Conservation (phyloP, 2,329 filamentous ascomycete species). For the Cercospora beticola region DNA sequence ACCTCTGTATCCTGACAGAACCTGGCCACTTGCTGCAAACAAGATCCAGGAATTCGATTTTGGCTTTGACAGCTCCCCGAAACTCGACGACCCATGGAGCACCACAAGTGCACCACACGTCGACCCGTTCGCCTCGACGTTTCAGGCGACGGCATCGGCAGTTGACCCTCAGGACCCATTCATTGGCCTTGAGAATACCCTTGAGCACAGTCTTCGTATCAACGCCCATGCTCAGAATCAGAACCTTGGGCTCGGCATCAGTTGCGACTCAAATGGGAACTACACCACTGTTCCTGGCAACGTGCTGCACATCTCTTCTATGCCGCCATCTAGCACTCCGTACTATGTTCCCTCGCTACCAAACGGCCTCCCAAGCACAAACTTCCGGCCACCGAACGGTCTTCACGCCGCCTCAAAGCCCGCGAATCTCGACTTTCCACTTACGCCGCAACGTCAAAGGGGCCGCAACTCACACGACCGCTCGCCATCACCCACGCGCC, state of each 20-base stretch:
- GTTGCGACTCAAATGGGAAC: constrained; percentile 34
- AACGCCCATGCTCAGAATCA: constrained; percentile 17
- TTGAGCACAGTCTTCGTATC: constrained; percentile 11
- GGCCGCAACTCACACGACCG: constrained; percentile 14
- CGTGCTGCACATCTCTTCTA: constrained; percentile 17
- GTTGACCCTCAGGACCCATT: constrained; percentile 29
- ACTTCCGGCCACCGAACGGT: neutral
- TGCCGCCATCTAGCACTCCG: constrained; percentile 18
- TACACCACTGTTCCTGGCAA: constrained; percentile 20
- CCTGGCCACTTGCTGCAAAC: constrained; percentile 27
- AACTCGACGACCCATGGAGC: constrained; percentile 23
- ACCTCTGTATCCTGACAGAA: constrained; percentile 32
- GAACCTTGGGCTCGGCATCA: constrained; percentile 36
- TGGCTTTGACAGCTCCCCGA: constrained; percentile 32
- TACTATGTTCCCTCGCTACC: constrained; percentile 27
- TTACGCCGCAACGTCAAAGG: constrained; percentile 26
- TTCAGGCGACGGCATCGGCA: constrained; percentile 16
- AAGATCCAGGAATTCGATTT: constrained; percentile 37
- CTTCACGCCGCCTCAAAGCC: neutral
- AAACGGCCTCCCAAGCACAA: constrained; percentile 30
- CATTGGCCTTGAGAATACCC: constrained; percentile 17
- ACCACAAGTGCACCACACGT: constrained; percentile 19
- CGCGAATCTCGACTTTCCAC: constrained; percentile 15
- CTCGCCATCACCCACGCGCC: constrained; percentile 29
- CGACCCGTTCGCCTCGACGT: constrained; percentile 18